Conservation (phyloP, 805 yeast species). For the Starmerella scarabaei region DNA sequence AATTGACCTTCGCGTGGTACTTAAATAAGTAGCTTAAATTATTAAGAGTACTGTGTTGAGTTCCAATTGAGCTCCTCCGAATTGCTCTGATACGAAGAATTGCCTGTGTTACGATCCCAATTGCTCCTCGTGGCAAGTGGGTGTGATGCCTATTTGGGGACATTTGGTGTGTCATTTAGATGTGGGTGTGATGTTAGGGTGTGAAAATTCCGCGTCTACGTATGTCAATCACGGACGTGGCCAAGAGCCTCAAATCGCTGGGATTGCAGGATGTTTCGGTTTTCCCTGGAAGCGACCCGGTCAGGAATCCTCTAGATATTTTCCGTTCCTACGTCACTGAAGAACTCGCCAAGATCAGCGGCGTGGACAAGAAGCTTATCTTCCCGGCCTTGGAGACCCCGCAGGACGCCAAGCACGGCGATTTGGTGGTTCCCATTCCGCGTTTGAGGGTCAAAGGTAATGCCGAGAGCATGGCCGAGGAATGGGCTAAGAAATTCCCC, state of each 20-base stretch:
- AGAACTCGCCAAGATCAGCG: slow-evolving; percentile 60
- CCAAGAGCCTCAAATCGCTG: slow-evolving; percentile 17
- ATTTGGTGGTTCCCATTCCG: slow-evolving; percentile 82
- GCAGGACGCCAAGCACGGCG: slow-evolving; percentile 77
- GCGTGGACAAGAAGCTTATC: slow-evolving; percentile 55
- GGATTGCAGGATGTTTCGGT: slow-evolving; percentile 17
- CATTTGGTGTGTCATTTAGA: too few relatives aligned
- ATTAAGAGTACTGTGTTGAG: too few relatives aligned
- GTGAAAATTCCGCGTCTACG: not conserved
- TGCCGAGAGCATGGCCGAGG: slow-evolving; percentile 56
- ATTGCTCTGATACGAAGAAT: too few relatives aligned
- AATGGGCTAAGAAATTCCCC: slow-evolving; percentile 71
- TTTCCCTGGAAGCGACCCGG: slow-evolving; percentile 51
- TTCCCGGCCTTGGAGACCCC: slow-evolving; percentile 85
- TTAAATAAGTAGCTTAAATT: too few relatives aligned
- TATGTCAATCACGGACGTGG: slow-evolving; percentile 16
- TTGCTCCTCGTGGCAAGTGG: too few relatives aligned
- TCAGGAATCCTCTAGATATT: slow-evolving; percentile 68
- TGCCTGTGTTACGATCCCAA: too few relatives aligned
- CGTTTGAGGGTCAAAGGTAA: slow-evolving; percentile 69
- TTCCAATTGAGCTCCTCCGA: too few relatives aligned
- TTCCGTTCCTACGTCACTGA: slow-evolving; percentile 80
- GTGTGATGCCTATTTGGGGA: too few relatives aligned
- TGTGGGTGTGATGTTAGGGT: too few relatives aligned
- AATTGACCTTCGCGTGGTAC: too few relatives aligned